Base-by-base conservation (phyloP, 768 basidiomycete species). In the Suillus paluster region DNA sequence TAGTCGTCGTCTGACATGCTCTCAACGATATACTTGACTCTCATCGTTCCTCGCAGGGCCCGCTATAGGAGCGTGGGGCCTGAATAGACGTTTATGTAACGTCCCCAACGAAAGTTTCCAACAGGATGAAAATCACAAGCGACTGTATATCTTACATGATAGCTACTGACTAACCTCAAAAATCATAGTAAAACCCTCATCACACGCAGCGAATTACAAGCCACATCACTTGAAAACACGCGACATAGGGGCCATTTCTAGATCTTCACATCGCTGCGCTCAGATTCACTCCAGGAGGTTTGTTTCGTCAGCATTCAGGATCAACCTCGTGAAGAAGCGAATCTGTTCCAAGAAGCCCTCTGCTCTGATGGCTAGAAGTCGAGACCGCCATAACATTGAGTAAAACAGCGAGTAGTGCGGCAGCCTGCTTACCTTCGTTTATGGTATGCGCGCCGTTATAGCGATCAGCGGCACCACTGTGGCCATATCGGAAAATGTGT, bases 401-500 rank as follows among this genome's bases (percentile, higher is more conserved):
- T 49, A 57, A 62, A 39, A 46, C 11, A 45, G 33, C 33, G 17
- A 42, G 53, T 62, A 41, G 41, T n/a, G 48, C 6, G 4, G 23
- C 34, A 23, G 36, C 11, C 19, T 12, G 15, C 64, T 21, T 4
- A 73, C 73, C 73, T 70, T 73, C 71, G 11, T 73, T 75, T 30
- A 63, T 49, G 33, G 73, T 75, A 61, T 74, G 73, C 15, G 48
- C 44, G 23, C 71, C 81, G 14, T 72, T 71, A 61, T 84, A 83
- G 60, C 70, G 78, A 54, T 68, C 70, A 36, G 39, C 25, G 23
- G 36, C 57, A 41, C 64, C 67, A n/a, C 63, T 61, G 64, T 80
- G 80, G 19, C 72, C 72, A 66, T 81, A 84, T 45, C 82, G 81
- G 72, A 81, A 81, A 60, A 83, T 83, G 63, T 82, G 76, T 38